Evolutionary conservation across 1,139 yeast genomes (phyloP).

Genomic region (Kodamaea sp.): DNA sequence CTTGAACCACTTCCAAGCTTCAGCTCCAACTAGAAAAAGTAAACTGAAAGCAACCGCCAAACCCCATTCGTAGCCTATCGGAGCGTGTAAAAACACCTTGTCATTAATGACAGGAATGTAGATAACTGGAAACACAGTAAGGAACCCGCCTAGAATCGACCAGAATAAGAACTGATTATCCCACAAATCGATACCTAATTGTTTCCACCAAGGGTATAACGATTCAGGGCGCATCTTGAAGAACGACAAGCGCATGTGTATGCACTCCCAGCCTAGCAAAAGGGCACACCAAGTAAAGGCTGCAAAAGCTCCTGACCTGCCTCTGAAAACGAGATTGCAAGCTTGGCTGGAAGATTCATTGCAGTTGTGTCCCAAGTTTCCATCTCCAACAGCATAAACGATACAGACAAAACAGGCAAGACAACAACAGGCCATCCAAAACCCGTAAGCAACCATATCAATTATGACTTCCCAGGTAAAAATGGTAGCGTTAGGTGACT

Average conservation of each 20-base stretch:
- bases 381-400: conserved; percentile 67
- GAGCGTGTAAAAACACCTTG: conserved; percentile 72
- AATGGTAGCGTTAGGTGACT: conserved; percentile 64
- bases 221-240: conserved; percentile 75
- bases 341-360: conserved; percentile 37
- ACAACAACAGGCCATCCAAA: conserved; percentile 74
- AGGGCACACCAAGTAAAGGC: conserved; percentile 91
- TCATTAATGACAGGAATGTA: conserved; percentile 86
- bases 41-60: conserved; percentile 65
- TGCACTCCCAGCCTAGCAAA: conserved; percentile 86
- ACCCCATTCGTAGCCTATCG: conserved; percentile 85
- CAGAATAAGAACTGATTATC: conserved; percentile 77
- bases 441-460: conserved; percentile 77
- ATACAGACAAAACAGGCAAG: conserved; percentile 65
- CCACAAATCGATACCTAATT: conserved; percentile 65
- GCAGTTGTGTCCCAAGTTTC: conserved; percentile 67
- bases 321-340: conserved; percentile 71
- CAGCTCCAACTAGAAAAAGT: conserved; percentile 62
- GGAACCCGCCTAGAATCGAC: conserved; percentile 75
- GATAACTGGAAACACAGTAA: conserved; percentile 77
- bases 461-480: conserved; percentile 70
- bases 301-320: conserved; percentile 81
- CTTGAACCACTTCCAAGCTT: conserved; percentile 67
- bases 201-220: conserved; percentile 59
- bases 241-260: conserved; percentile 72